Percentiles rank a stretch among this genome's conserved stretches.
phyloP scores from a whole-genome alignment of 2,329 filamentous ascomycete species.

The Clonostachys chloroleuca region DNA sequence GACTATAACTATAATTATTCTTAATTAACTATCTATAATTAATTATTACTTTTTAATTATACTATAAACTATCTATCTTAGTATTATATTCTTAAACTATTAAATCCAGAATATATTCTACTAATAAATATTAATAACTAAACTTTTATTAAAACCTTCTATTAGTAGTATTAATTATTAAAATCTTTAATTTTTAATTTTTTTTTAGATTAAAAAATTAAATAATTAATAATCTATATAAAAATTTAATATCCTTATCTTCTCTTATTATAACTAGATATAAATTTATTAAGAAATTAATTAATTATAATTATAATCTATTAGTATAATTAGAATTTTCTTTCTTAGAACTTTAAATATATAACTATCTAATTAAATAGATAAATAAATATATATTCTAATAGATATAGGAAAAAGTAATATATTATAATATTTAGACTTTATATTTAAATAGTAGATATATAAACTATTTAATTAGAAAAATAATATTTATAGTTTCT shows the following conservation, averaged over 20 bases:
- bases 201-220: too few relatives aligned
- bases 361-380: neutral
- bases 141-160: neutral
- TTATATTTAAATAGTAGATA: conserved; percentile 3
- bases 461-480: neutral
- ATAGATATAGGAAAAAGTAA: neutral
- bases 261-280: neutral
- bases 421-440: conserved; percentile 2
- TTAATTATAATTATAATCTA: too few relatives aligned
- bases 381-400: neutral
- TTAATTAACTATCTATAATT: neutral
- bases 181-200: too few relatives aligned
- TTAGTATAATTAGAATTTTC: too few relatives aligned
- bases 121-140: too few relatives aligned
- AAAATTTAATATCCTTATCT: neutral
- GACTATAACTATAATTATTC: neutral
- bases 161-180: neutral
- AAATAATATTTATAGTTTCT: neutral
- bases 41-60: conserved; percentile 1
- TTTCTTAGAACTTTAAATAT: neutral
- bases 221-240: too few relatives aligned
- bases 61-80: too few relatives aligned
- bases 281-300: too few relatives aligned
- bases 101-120: neutral
- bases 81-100: neutral